phyloP scores from a whole-genome alignment of 176 grass and related monocot genomes.

The Avena sativa region DNA sequence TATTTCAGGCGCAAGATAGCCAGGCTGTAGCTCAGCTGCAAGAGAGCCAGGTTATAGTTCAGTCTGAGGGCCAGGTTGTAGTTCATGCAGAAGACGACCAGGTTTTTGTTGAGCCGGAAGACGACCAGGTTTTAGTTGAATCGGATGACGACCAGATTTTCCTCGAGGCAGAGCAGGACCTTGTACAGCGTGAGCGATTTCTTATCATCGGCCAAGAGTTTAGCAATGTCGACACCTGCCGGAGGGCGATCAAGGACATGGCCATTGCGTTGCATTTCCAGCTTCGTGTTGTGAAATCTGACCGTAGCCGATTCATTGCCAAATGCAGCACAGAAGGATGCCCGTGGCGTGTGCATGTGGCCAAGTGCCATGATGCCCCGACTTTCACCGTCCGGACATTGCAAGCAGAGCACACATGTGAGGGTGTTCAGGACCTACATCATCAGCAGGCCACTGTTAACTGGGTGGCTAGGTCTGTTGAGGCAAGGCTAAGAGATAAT shows the following conservation, averaged over 20 bases:
- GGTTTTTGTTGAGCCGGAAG: conserved; percentile 2
- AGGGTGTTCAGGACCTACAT: conserved; percentile 79
- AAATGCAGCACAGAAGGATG: conserved; percentile 90
- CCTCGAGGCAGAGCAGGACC: conserved; percentile 54
- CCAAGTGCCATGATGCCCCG: conserved; percentile 71
- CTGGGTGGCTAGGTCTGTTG: conserved; percentile 94
- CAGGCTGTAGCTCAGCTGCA: conserved; percentile 46
- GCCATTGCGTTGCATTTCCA: conserved; percentile 93
- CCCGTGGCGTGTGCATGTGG: conserved; percentile 85
- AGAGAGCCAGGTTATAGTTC: conserved; percentile 35
- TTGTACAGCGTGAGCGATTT: conserved; percentile 41
- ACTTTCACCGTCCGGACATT: conserved; percentile 90
- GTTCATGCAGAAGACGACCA: not conserved
- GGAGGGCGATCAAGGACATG: conserved; percentile 85
- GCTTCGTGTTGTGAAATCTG: conserved; percentile 90
- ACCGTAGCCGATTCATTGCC: conserved; percentile 89
- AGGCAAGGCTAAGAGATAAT: conserved; percentile 84
- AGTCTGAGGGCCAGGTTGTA: conserved; percentile 47
- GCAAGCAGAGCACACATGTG: conserved; percentile 83
- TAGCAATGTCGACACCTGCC: conserved; percentile 74
- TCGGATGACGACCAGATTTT: conserved; percentile 40
- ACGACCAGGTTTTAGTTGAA: not conserved
- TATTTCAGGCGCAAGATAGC: conserved; percentile 27
- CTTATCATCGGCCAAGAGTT: conserved; percentile 92
- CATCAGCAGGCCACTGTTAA: conserved; percentile 96